A percentile compares a stretch with the other conserved stretches of the same genome.
phyloP scores from a whole-genome alignment of 192 early-diverging fungal genomes.

The Backusella tuberculispora region DNA sequence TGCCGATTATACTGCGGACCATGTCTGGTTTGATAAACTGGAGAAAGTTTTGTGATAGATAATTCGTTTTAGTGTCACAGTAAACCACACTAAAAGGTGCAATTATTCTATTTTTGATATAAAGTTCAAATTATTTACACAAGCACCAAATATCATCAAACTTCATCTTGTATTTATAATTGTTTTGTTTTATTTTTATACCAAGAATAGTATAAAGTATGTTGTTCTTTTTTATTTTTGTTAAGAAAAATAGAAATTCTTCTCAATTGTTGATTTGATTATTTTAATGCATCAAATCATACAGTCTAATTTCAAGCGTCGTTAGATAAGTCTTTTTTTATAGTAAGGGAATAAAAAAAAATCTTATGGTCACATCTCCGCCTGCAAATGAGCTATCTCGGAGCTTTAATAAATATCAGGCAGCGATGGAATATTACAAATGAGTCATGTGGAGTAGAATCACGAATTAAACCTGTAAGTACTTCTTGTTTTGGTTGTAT shows the following conservation, averaged over 20 bases:
- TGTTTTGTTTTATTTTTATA: neutral
- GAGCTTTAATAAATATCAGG: neutral
- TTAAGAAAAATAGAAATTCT: neutral
- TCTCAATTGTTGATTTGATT: neutral
- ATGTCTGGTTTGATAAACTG: neutral
- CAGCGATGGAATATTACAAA: neutral
- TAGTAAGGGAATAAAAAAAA: neutral
- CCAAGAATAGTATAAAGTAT: neutral
- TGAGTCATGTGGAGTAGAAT: constrained; percentile 7
- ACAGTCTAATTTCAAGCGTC: neutral
- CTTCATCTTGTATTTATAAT: neutral
- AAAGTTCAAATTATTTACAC: constrained; percentile 9
- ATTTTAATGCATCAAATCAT: neutral
- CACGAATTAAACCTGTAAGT: neutral
- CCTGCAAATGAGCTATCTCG: neutral
- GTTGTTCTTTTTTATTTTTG: neutral
- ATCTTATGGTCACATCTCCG: neutral
- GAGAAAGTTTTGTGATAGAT: constrained; percentile 8
- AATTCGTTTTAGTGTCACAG: neutral
- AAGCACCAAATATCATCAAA: constrained; percentile 3
- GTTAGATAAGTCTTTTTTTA: neutral
- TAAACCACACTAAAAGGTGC: constrained; percentile 5
- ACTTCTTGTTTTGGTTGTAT: neutral
- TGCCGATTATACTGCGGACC: neutral
- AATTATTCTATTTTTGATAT: constrained; percentile 14